These are phyloP conservation scores for Myxozyma geophila DNA, from an alignment of 805 yeast genomes.

Conservation along the genomic window DNA sequence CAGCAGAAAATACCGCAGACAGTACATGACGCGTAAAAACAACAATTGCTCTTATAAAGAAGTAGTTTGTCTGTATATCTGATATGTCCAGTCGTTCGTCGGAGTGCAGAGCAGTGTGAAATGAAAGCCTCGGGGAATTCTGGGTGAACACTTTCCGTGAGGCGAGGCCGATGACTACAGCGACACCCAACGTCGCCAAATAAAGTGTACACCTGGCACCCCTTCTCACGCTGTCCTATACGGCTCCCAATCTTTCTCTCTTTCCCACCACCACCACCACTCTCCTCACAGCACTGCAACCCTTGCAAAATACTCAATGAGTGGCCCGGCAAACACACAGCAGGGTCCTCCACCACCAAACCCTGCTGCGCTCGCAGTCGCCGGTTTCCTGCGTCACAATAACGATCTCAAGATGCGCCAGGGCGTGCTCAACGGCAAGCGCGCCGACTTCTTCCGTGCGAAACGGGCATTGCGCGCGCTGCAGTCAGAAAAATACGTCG, in stretches of 20 bases:
- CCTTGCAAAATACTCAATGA: background rate
- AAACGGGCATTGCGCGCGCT: slow-evolving; percentile 84
- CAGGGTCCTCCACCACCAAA: slow-evolving; percentile 23
- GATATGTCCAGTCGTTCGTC: background rate
- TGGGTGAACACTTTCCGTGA: background rate
- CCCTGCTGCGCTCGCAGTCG: slow-evolving; percentile 70
- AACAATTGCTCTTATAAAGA: background rate
- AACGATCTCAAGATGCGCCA: slow-evolving; percentile 74
- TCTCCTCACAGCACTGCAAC: background rate
- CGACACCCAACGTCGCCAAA: background rate
- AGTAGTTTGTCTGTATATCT: background rate
- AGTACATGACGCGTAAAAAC: slow-evolving; percentile 27
- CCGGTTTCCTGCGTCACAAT: slow-evolving; percentile 70
- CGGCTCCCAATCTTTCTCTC: background rate
- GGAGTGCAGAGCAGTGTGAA: background rate
- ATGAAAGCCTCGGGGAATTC: background rate
- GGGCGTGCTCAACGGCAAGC: slow-evolving; percentile 73
- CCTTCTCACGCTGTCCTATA: background rate
- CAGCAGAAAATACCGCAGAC: slow-evolving; percentile 35
- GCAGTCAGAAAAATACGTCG: slow-evolving; percentile 69
- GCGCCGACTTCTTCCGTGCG: slow-evolving; percentile 79
- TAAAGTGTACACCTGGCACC: slow-evolving; percentile 15
- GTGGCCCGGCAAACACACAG: slow-evolving; percentile 9
- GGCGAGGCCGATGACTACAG: background rate
- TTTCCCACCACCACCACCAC: background rate